These are phyloP conservation scores for Leishmania arabica DNA, from an alignment of 208 protist genomes.

Conservation along the genomic window DNA sequence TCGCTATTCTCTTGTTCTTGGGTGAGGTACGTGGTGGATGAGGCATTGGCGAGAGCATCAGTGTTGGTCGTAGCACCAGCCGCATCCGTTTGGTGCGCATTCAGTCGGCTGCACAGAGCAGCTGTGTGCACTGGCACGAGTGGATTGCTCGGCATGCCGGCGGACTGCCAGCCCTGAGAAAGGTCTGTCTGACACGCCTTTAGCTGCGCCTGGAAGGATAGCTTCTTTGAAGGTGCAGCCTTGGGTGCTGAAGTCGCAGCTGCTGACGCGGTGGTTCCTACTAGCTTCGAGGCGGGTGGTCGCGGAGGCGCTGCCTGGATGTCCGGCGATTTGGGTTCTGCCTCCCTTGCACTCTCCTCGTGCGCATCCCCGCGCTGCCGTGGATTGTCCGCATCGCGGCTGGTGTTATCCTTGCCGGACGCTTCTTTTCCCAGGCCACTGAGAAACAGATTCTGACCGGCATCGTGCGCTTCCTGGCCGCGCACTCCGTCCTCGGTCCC, in stretches of 20 bases:
- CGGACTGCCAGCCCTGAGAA: background rate
- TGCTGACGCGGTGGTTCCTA: background rate
- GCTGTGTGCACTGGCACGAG: background rate
- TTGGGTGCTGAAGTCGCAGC: background rate
- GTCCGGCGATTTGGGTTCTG: background rate
- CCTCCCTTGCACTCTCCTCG: background rate
- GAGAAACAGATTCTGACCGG: background rate
- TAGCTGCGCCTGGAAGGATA: background rate
- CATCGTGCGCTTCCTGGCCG: background rate
- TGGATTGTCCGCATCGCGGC: background rate
- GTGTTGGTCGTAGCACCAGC: background rate
- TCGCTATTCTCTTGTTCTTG: background rate
- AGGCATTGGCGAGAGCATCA: background rate
- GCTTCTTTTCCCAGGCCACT: background rate
- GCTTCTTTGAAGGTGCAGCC: background rate
- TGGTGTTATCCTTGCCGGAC: background rate
- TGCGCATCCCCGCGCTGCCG: background rate
- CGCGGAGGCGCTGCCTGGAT: background rate
- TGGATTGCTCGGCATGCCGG: constrained; percentile 1
- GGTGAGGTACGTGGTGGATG: background rate
- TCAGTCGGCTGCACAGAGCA: constrained; percentile 1
- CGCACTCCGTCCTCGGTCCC: background rate
- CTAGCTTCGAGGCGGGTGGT: background rate
- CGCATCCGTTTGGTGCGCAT: background rate
- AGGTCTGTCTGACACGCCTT: background rate